Conservation (phyloP, 2,329 filamentous ascomycete genomes). For the Claviceps humidiphila region DNA sequence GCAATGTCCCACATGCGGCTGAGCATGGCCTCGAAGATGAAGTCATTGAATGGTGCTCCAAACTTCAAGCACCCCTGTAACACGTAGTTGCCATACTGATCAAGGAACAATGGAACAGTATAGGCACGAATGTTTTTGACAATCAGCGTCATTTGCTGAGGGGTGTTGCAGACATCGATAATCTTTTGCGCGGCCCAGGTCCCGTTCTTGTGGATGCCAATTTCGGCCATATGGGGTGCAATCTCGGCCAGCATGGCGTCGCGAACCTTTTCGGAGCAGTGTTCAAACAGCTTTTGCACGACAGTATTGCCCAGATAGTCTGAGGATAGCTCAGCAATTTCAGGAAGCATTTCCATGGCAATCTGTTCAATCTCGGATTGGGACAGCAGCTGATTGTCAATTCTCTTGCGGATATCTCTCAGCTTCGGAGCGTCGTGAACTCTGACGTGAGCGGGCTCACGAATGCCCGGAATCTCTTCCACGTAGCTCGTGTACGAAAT, state of each 20-base stretch:
- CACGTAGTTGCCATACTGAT: conserved; percentile 98
- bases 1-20: conserved; percentile 85
- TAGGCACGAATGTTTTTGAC: conserved; percentile 75
- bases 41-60: conserved; percentile 76
- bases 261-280: conserved; percentile 79
- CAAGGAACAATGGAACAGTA: conserved; percentile 81
- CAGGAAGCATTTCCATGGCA: conserved; percentile 85
- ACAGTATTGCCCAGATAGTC: conserved; percentile 98
- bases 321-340: conserved; percentile 86
- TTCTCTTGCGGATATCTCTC: conserved; percentile 90
- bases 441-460: conserved; percentile 76
- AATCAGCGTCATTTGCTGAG: conserved; percentile 70
- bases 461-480: conserved; percentile 77
- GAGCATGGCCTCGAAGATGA: conserved; percentile 97
- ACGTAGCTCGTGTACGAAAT: conserved; percentile 60
- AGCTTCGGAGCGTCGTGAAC: conserved; percentile 90
- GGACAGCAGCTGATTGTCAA: conserved; percentile 85
- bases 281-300: conserved; percentile 97
- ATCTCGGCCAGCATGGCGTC: conserved; percentile 86
- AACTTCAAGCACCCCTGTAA: conserved; percentile 94
- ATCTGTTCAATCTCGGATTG: conserved; percentile 83
- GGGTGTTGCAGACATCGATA: conserved; percentile 85
- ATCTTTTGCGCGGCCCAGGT: conserved; percentile 99
- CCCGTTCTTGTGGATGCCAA: conserved; percentile 97
- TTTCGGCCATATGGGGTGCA: conserved; percentile 83